Percentiles rank a stretch among this genome's conserved stretches.
These are phyloP conservation scores for Calycina marina DNA, from an alignment of 2,329 filamentous ascomycete genomes.

Conservation along the genomic window DNA sequence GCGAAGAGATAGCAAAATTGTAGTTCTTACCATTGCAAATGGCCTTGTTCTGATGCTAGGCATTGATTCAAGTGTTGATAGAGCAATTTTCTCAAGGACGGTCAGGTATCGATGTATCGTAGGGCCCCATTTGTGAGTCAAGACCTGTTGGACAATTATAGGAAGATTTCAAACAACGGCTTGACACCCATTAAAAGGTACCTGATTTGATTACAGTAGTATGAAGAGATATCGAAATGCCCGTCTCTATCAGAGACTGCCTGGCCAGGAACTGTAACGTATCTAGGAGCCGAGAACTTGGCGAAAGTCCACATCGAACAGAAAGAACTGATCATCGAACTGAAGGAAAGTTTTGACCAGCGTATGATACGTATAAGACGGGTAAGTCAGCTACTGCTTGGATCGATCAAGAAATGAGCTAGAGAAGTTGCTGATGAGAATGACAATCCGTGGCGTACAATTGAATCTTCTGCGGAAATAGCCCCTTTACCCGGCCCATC, in stretches of 20 bases:
- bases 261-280: constrained; percentile 5
- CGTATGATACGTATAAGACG: not conserved
- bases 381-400: not conserved
- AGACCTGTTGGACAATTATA: no score
- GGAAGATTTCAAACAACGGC: no score
- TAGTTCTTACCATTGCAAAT: no score
- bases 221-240: constrained; percentile 5
- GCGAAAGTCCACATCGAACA: constrained; percentile 5
- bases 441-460: not conserved
- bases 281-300: constrained; percentile 6
- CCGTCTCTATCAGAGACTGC: constrained; percentile 4
- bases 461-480: not conserved
- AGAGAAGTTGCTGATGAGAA: no score
- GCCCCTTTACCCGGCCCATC: not conserved
- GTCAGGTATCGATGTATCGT: no score
- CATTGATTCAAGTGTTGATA: no score
- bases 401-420: not conserved
- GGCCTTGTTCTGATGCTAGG: no score
- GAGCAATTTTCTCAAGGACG: no score
- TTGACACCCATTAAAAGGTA: no score
- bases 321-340: constrained; percentile 5
- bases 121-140: no score
- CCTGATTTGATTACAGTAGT: no score
- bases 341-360: not conserved
- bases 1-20: no score